Percentiles rank a stretch among this genome's conserved stretches.
Conservation (phyloP, 495 filamentous ascomycete species). For the Podospora conica region DNA sequence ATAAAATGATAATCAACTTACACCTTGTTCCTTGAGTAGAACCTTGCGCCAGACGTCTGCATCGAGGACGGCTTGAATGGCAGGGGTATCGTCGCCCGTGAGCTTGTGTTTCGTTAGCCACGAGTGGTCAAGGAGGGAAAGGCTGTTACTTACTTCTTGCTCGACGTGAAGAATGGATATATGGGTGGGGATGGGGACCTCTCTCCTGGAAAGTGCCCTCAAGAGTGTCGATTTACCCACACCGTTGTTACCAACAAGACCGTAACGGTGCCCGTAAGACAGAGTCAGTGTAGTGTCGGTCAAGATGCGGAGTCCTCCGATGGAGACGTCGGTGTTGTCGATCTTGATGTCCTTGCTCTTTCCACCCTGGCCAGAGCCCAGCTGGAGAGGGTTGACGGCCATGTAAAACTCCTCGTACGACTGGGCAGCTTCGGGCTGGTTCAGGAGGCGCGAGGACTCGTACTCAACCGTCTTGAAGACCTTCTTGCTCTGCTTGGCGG, state of each 20-base stretch:
- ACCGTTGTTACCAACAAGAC: constrained; percentile 98
- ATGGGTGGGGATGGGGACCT: constrained; percentile 88
- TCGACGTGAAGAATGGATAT: constrained; percentile 99
- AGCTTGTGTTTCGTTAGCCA: constrained; percentile 51
- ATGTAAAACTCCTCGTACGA: constrained; percentile 99
- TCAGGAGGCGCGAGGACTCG: constrained; percentile 85
- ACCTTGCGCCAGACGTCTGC: constrained; percentile 99
- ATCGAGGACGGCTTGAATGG: constrained; percentile 91
- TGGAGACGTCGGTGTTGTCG: constrained; percentile 89
- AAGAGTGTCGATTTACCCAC: constrained; percentile 97
- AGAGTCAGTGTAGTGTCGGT: constrained; percentile 84
- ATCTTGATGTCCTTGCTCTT: constrained; percentile 99
- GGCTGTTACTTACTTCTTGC: constrained; percentile 65
- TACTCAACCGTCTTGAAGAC: constrained; percentile 96
- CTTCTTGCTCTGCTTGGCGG: constrained; percentile 97
- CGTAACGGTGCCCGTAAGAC: constrained; percentile 90
- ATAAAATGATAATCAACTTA: constrained; percentile 36
- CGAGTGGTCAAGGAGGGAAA: neutral
- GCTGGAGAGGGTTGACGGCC: constrained; percentile 92
- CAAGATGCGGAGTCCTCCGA: constrained; percentile 82
- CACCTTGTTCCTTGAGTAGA: constrained; percentile 80
- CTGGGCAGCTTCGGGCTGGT: constrained; percentile 75
- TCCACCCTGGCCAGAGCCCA: constrained; percentile 58
- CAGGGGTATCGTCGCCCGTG: constrained; percentile 90
- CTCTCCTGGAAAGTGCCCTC: constrained; percentile 84